Conservation (phyloP, 106 monocot genomes). For the Allium fistulosum region DNA sequence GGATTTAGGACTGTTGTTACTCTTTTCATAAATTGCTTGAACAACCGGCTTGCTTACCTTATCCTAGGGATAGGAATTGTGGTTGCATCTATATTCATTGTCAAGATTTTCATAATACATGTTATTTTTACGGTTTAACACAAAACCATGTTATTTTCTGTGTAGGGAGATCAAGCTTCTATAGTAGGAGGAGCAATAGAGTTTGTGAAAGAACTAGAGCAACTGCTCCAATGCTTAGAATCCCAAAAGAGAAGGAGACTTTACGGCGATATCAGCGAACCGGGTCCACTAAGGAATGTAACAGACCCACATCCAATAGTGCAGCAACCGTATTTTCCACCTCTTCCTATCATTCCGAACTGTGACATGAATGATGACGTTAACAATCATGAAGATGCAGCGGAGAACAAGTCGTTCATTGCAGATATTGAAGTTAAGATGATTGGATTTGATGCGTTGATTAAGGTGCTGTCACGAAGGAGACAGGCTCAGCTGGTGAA, state of each 20-base stretch:
- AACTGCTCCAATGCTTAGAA: conserved; percentile 82
- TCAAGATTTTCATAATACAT: no score
- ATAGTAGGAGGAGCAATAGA: conserved; percentile 89
- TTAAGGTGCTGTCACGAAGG: conserved; percentile 65
- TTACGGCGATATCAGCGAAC: conserved; percentile 21
- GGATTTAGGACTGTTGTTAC: no score
- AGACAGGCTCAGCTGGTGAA: conserved; percentile 58
- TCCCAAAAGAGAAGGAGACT: conserved; percentile 73
- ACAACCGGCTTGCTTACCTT: no score
- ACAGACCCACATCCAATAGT: neutral
- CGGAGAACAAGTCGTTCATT: conserved; percentile 61
- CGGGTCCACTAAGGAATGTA: neutral
- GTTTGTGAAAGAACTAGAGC: conserved; percentile 82
- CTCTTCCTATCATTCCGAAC: conserved; percentile 12
- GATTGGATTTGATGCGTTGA: conserved; percentile 55
- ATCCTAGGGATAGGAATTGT: no score
- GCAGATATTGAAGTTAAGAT: conserved; percentile 75
- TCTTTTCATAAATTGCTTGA: no score
- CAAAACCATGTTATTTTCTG: neutral
- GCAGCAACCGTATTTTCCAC: conserved; percentile 15
- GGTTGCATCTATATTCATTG: no score
- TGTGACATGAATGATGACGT: conserved; percentile 17
- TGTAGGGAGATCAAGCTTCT: conserved; percentile 91
- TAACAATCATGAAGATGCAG: conserved; percentile 46
- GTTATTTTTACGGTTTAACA: no score